These are phyloP conservation scores for Trametes coccinea DNA, from an alignment of 768 basidiomycete species.

Conservation along the genomic window DNA sequence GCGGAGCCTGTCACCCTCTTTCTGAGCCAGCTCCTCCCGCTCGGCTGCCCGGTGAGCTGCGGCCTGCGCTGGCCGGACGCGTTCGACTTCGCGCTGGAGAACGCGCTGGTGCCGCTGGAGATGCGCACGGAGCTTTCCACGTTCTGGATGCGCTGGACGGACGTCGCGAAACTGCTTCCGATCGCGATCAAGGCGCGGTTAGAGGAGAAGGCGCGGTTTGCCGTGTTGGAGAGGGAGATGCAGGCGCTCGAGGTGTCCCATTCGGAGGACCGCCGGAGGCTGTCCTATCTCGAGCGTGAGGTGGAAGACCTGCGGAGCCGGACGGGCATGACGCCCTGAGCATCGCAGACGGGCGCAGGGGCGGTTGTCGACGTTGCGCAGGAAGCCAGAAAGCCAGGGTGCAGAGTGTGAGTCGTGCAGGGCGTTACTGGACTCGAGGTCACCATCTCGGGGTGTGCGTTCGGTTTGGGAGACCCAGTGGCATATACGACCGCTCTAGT, in stretches of 20 bases:
- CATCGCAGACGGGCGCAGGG: not conserved
- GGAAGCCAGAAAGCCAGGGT: not conserved
- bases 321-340: slow-evolving; percentile 9
- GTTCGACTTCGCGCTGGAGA: slow-evolving; percentile 30
- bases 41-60: slow-evolving; percentile 42
- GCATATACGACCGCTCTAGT: not conserved
- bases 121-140: slow-evolving; percentile 23
- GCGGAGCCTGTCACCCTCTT: slow-evolving; percentile 51
- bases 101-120: slow-evolving; percentile 24
- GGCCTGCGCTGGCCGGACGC: slow-evolving; percentile 53
- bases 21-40: slow-evolving; percentile 52
- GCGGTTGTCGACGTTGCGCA: not conserved
- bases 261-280: slow-evolving; percentile 15
- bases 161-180: slow-evolving; percentile 29
- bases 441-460: not conserved
- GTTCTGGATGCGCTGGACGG: slow-evolving; percentile 29
- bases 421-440: not conserved
- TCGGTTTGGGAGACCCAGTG: not conserved
- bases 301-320: slow-evolving; percentile 22
- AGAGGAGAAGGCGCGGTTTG: slow-evolving; percentile 24
- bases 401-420: not conserved
- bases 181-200: slow-evolving; percentile 26
- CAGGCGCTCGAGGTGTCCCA: slow-evolving; percentile 12
- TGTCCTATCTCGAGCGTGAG: slow-evolving; percentile 24
- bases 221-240: slow-evolving; percentile 19